Conservation (phyloP, 2,329 filamentous ascomycete species). For the Sporothrix luriei region DNA sequence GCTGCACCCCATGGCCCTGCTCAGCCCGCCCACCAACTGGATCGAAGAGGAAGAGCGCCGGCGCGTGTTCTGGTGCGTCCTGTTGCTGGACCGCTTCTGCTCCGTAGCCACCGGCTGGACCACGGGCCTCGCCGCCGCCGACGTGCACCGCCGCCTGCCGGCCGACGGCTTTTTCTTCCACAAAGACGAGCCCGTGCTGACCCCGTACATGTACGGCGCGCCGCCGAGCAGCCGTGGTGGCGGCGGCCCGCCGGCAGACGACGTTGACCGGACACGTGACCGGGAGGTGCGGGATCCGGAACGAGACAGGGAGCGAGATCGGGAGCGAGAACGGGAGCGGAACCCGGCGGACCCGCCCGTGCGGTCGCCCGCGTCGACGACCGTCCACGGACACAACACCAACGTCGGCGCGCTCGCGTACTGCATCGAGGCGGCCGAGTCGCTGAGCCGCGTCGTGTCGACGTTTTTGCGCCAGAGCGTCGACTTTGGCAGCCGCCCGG, state of each 20-base stretch:
- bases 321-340: background rate
- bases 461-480: conserved; percentile 46
- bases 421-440: conserved; percentile 46
- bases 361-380: conserved; percentile 21
- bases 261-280: background rate
- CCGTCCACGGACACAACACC: background rate
- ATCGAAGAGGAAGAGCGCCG: conserved; percentile 40
- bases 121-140: conserved; percentile 42
- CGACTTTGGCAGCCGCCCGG: conserved; percentile 41
- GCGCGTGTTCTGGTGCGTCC: conserved; percentile 47
- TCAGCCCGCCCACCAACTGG: conserved; percentile 42
- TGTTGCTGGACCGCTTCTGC: conserved; percentile 44
- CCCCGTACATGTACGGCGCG: conserved; percentile 40
- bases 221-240: too few relatives aligned
- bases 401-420: conserved; percentile 46
- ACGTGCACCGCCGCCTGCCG: conserved; percentile 43
- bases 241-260: background rate
- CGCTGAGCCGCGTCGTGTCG: conserved; percentile 44
- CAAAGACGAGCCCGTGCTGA: conserved; percentile 41
- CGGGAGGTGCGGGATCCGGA: conserved; percentile 5
- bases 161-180: conserved; percentile 42
- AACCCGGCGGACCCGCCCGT: conserved; percentile 1
- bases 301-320: too few relatives aligned
- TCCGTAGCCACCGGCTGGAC: conserved; percentile 43
- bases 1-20: conserved; percentile 39